Evolutionary conservation across 2,329 filamentous ascomycete genomes (phyloP), one percentile per base, ranked within the genome.

Genomic region (Diplodia mutila): DNA sequence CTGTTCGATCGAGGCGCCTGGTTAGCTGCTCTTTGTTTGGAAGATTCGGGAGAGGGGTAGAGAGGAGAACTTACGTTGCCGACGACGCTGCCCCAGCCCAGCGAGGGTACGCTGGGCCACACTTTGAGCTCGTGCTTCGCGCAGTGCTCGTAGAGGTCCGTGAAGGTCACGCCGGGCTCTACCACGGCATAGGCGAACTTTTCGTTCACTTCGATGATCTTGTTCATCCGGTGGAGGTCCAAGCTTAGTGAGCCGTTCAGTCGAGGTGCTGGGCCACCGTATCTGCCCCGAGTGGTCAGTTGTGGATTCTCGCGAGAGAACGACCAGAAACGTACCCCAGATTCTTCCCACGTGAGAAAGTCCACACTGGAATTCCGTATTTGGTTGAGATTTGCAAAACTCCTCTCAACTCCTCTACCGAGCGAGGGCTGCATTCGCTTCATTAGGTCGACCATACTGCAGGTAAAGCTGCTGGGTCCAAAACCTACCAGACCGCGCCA

Each of bases 161-260:
- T 77, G 68, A 82, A 85, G 0, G 80, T 82, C 7, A 84, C 83
- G 1, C 83, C 83, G 0, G 80, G 80, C 79, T 82, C 80, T 21
- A 83, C 76, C 0, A 82, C 75, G 61, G 74, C 80, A 21, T 76
- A 78, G 16, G 73, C 77, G 59, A 78, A 77, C 53, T 80, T 77
- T 11, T 72, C 75, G 65, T 80, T 77, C 71, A 81, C 75, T 34
- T 78, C 73, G 7, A 82, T 70, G 64, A 82, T 78, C 57, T 72
- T 70, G 68, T 79, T 79, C 81, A 82, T 82, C 32, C 71, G 72
- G 12, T 80, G 80, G 1, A 85, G 73, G 68, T 84, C 81, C 16
- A 85, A 69, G 0, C 81, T 81, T 4, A 85, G 75, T 21, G 78
- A 81, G 0, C 83, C 83, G 1, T 78, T 76, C 3, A 84, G 76